Evolutionary conservation across 371 early-diverging fungal genomes (phyloP).

Genomic region (Circinella umbellata): DNA sequence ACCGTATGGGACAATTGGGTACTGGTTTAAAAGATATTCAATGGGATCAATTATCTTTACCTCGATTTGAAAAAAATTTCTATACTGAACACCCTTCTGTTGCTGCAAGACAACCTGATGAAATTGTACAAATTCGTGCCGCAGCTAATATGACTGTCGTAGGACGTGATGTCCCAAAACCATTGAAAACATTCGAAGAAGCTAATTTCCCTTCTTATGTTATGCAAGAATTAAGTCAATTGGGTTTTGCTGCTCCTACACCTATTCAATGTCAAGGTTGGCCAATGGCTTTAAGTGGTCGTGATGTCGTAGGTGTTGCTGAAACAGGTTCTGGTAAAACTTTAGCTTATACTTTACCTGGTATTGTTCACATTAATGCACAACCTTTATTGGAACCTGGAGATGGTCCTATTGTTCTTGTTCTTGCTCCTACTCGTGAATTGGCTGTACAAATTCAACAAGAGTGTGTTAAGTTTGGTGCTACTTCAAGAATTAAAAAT

Average conservation of each 20-base stretch:
- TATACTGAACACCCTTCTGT: constrained; percentile 79
- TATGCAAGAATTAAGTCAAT: constrained; percentile 80
- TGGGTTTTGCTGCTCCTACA: constrained; percentile 93
- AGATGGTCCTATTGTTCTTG: constrained; percentile 96
- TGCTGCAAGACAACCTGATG: constrained; percentile 58
- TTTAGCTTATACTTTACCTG: constrained; percentile 95
- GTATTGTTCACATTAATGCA: constrained; percentile 98
- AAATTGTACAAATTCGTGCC: constrained; percentile 68
- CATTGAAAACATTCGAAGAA: constrained; percentile 82
- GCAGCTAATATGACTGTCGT: constrained; percentile 76
- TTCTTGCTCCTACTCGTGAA: constrained; percentile 95
- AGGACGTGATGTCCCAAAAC: constrained; percentile 78
- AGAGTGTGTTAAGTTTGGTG: constrained; percentile 93
- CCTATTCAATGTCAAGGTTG: constrained; percentile 99
- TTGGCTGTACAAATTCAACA: constrained; percentile 94
- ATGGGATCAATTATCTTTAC: constrained; percentile 74
- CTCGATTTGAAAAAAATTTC: constrained; percentile 94
- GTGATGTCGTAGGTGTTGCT: constrained; percentile 98
- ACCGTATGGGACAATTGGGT: constrained; percentile 69
- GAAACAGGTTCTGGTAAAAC: constrained; percentile 99
- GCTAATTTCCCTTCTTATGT: constrained; percentile 88
- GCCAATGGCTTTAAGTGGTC: constrained; percentile 99
- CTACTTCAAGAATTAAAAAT: constrained; percentile 87
- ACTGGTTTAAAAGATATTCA: constrained; percentile 61
- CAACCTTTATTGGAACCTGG: constrained; percentile 94